These are phyloP conservation scores for Penicillium desertorum DNA, from an alignment of 495 filamentous ascomycete genomes.

Conservation along the genomic window DNA sequence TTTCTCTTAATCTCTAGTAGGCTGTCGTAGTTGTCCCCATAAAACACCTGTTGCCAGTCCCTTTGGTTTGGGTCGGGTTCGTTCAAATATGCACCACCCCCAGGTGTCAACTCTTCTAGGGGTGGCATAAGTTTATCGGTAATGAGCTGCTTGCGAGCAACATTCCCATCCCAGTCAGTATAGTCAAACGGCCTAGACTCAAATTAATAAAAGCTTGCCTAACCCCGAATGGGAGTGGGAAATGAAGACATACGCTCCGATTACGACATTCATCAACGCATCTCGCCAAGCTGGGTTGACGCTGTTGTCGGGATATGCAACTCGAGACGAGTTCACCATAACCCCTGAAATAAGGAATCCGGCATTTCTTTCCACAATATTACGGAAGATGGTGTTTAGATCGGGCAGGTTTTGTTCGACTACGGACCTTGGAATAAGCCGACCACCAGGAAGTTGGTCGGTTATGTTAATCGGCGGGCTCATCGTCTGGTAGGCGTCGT, in stretches of 20 bases:
- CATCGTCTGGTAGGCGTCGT: slow-evolving; percentile 41
- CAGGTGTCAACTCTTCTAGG: slow-evolving; percentile 7
- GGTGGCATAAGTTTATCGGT: slow-evolving; percentile 16
- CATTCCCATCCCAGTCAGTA: background rate
- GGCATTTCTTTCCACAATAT: slow-evolving; percentile 33
- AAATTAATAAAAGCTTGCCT: background rate
- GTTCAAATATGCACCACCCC: slow-evolving; percentile 18
- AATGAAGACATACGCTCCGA: slow-evolving; percentile 11
- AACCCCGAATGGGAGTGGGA: no score
- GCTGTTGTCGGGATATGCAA: slow-evolving; percentile 43
- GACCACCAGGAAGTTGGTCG: slow-evolving; percentile 50
- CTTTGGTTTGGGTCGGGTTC: slow-evolving; percentile 2
- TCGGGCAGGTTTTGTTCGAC: slow-evolving; percentile 30
- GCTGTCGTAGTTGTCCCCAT: background rate
- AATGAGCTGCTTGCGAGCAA: slow-evolving; percentile 12
- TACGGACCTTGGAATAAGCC: slow-evolving; percentile 51
- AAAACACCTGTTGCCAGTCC: background rate
- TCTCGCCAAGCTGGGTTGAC: slow-evolving; percentile 43
- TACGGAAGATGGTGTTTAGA: background rate
- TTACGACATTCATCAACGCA: slow-evolving; percentile 3
- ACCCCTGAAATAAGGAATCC: slow-evolving; percentile 37
- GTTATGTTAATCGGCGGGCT: slow-evolving; percentile 37
- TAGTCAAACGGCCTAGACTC: slow-evolving; percentile 11
- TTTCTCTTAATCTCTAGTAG: background rate
- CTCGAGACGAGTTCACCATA: slow-evolving; percentile 32